These are phyloP conservation scores for Aspergillus steynii DNA, from an alignment of 495 filamentous ascomycete genomes.

Conservation along the genomic window DNA sequence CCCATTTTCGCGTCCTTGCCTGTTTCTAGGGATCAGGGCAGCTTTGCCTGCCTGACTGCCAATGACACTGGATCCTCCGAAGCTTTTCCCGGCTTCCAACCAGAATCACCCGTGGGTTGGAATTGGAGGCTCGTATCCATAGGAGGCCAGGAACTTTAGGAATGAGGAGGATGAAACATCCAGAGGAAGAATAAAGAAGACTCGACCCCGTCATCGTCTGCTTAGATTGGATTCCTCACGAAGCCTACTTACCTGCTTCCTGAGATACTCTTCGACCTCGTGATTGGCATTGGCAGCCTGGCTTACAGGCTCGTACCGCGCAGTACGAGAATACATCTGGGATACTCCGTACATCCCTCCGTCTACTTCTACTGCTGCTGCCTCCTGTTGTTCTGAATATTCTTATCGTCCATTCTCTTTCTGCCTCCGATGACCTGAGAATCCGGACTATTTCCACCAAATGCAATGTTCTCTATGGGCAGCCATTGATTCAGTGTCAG, in stretches of 20 bases:
- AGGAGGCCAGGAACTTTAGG: not conserved
- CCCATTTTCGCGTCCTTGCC: constrained; percentile 8
- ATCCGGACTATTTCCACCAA: not conserved
- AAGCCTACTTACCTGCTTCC: not conserved
- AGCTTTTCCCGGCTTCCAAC: constrained; percentile 10
- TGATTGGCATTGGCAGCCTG: too few relatives aligned
- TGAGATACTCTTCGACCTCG: too few relatives aligned
- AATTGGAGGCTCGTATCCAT: not conserved
- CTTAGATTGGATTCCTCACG: not conserved
- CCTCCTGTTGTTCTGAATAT: not conserved
- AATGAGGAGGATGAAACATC: not conserved
- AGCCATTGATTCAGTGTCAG: not conserved
- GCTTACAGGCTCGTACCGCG: too few relatives aligned
- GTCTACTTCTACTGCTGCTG: not conserved
- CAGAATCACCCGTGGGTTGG: constrained; percentile 6
- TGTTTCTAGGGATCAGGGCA: constrained; percentile 7
- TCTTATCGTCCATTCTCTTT: not conserved
- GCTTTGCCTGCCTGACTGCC: not conserved
- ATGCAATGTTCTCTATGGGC: not conserved
- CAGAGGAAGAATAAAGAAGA: constrained; percentile 2
- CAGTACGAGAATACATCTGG: not conserved
- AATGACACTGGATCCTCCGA: constrained; percentile 6
- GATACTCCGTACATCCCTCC: too few relatives aligned
- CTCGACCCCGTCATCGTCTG: not conserved
- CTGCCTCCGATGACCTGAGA: not conserved